phyloP scores from a whole-genome alignment of 805 yeast genomes.

The Nakazawaea ishiwadae region DNA sequence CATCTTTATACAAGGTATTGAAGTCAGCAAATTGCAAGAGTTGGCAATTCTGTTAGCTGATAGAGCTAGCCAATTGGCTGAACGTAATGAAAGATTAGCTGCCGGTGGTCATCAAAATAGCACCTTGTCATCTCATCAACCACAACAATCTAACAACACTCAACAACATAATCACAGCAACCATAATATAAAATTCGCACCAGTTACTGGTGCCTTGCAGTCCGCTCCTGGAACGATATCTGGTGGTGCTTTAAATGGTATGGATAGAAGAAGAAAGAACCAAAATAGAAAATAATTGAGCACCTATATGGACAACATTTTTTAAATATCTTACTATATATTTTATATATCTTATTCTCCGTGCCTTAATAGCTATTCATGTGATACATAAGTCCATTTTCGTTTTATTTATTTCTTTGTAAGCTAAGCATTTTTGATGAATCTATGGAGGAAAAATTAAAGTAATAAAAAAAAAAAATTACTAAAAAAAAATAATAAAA shows the following conservation, averaged over 20 bases:
- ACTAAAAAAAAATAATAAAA: too few species aligned
- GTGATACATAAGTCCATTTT: too few species aligned
- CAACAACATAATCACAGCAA: conserved; percentile 19
- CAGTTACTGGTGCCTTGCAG: conserved; percentile 28
- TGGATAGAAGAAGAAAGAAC: conserved; percentile 26
- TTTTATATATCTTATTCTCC: too few species aligned
- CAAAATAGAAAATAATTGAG: conserved; percentile 2
- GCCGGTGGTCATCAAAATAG: conserved; percentile 63
- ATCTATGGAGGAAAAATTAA: too few species aligned
- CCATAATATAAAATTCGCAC: conserved; percentile 20
- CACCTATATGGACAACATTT: neutral
- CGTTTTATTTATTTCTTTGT: too few species aligned
- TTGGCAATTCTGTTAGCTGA: conserved; percentile 82
- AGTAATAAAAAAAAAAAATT: too few species aligned
- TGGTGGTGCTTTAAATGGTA: conserved; percentile 34
- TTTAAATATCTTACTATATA: too few species aligned
- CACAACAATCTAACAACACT: conserved; percentile 7
- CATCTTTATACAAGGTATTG: conserved; percentile 71
- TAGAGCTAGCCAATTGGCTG: conserved; percentile 70
- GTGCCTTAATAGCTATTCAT: too few species aligned
- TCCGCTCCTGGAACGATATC: conserved; percentile 28
- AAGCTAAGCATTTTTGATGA: too few species aligned
- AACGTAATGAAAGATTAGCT: conserved; percentile 80
- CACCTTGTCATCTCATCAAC: conserved; percentile 10
- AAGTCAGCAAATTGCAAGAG: conserved; percentile 80